Evolutionary conservation across 495 filamentous ascomycete genomes (phyloP).

Genomic region (Neurospora terricola): DNA sequence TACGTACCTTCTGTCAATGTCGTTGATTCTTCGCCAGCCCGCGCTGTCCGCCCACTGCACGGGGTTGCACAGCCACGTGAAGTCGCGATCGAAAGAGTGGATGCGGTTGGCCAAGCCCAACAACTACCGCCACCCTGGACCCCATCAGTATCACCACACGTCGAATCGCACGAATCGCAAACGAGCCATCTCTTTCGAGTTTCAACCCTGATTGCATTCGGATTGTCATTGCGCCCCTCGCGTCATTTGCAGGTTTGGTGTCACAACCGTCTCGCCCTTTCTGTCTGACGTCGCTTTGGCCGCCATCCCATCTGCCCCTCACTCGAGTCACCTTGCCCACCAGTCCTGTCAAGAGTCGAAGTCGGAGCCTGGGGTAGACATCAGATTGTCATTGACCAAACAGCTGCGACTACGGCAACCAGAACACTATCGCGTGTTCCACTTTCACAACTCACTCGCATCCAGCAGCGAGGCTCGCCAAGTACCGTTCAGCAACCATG

Average conservation of each 20-base stretch:
- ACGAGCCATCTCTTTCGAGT: background rate
- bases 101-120: background rate
- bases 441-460: background rate
- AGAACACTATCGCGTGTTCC: background rate
- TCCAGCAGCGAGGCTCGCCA: background rate
- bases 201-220: background rate
- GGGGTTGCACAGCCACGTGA: background rate
- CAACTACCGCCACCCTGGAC: background rate
- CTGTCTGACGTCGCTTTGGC: background rate
- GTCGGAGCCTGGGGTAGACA: background rate
- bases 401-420: background rate
- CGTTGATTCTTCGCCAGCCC: background rate
- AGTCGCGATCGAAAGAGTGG: background rate
- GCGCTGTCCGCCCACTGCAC: background rate
- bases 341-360: background rate
- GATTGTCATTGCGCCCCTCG: background rate
- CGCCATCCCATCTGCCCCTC: background rate
- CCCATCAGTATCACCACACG: background rate
- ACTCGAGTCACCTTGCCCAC: background rate
- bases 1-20: background rate
- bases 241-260: background rate
- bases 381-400: background rate
- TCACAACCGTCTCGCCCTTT: background rate
- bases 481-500: background rate
- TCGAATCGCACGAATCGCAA: background rate